Evolutionary conservation across 1,284 basidiomycete species (phyloP), one percentile per base, ranked within the genome.

Genomic region (Xerocomus nothofagi): DNA sequence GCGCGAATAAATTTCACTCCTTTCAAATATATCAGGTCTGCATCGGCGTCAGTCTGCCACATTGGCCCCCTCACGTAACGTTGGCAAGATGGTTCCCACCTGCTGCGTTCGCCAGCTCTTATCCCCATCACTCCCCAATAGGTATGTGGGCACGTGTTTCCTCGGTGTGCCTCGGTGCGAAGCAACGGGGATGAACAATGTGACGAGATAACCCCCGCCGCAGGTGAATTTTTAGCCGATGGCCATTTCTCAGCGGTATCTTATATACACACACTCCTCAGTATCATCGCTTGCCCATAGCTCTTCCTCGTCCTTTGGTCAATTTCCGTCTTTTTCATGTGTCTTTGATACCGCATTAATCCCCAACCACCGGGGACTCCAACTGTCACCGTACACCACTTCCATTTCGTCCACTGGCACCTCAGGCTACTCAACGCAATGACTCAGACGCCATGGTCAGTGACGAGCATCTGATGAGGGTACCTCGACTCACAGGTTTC

Each of bases 181-280:
- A 48, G 46, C 33, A 49, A 39, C 47, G 52, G 60, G 47, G 40
- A 59, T 53, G 58, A 51, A 46, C 37, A 44, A 47, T 50, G 43
- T 47, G 39, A 50, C 40, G 40, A 50, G 49, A 55, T 60, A 49
- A n/a, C n/a, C n/a, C n/a, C n/a, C n/a, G n/a, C n/a, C n/a, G n/a
- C n/a, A n/a, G n/a, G n/a, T n/a, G n/a, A n/a, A n/a, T n/a, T n/a
- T 41, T 50, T 53, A 49, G 27, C 44, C 30, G 45, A 43, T 40
- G 29, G 29, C 24, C 32, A 31, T 52, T 51, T 60, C 49, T 55
- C 50, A 49, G 33, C 42, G 45, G 44, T 43, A 10, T 63, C 37
- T 50, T 65, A 60, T 60, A 62, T 66, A 60, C 41, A 59, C 46
- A 24, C 31, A n/a, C n/a, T n/a, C 46, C 39, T 27, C 32, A 31